Evolutionary conservation across 2,329 filamentous ascomycete species (phyloP).

Genomic region (Trichoderma sp.): DNA sequence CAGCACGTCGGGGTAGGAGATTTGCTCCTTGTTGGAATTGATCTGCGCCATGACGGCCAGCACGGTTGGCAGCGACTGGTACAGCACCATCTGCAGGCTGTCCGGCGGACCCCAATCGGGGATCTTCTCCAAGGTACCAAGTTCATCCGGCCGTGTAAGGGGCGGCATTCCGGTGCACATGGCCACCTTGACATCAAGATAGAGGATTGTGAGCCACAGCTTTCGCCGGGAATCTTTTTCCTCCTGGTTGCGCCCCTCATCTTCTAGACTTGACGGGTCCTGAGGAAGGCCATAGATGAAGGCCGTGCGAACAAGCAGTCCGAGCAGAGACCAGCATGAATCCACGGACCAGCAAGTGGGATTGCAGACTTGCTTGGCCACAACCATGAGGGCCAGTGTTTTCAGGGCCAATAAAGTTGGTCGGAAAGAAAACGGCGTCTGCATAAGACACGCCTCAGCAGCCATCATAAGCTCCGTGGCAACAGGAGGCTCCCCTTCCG

Average conservation of each 20-base stretch:
- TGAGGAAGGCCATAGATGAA: slow-evolving; percentile 37
- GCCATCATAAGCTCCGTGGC: slow-evolving; percentile 38
- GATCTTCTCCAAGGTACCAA: slow-evolving; percentile 28
- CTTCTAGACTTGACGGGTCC: slow-evolving; percentile 27
- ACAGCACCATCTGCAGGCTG: slow-evolving; percentile 34
- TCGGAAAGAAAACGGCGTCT: slow-evolving; percentile 39
- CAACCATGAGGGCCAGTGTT: slow-evolving; percentile 33
- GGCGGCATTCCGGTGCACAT: slow-evolving; percentile 38
- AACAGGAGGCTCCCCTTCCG: slow-evolving; percentile 32
- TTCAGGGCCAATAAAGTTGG: slow-evolving; percentile 34
- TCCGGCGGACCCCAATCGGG: slow-evolving; percentile 29
- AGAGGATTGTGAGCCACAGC: slow-evolving; percentile 37
- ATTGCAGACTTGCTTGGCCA: slow-evolving; percentile 38
- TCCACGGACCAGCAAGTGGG: slow-evolving; percentile 38
- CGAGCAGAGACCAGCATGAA: slow-evolving; percentile 36
- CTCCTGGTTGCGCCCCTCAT: slow-evolving; percentile 25
- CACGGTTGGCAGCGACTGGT: slow-evolving; percentile 32
- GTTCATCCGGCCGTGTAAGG: slow-evolving; percentile 32
- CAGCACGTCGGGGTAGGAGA: slow-evolving; percentile 35
- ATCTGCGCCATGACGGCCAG: slow-evolving; percentile 32
- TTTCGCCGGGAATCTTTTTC: slow-evolving; percentile 31
- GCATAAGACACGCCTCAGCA: slow-evolving; percentile 37
- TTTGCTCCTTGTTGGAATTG: slow-evolving; percentile 32
- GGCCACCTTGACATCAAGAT: slow-evolving; percentile 37
- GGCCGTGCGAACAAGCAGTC: slow-evolving; percentile 34